These are phyloP conservation scores for Yarrowia bubula DNA, from an alignment of 805 yeast species.

Conservation along the genomic window DNA sequence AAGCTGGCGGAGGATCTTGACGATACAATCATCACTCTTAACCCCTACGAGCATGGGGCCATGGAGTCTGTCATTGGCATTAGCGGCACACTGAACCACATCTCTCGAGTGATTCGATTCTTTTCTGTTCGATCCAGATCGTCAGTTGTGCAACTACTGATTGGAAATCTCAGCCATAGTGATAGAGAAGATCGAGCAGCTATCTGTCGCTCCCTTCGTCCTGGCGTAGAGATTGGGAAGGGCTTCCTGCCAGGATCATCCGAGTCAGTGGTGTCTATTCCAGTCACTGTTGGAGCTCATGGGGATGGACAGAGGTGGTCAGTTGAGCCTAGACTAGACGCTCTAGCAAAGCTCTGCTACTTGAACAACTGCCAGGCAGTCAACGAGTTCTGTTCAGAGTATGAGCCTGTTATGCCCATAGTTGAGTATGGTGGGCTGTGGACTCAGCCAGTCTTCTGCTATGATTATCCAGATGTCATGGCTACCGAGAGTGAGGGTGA, in stretches of 20 bases:
- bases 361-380: neutral
- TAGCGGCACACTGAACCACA: neutral
- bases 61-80: neutral
- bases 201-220: neutral
- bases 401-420: neutral
- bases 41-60: neutral
- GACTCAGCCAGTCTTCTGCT: neutral
- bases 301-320: neutral
- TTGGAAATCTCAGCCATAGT: neutral
- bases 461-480: neutral
- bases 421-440: slow-evolving; percentile 18
- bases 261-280: slow-evolving; percentile 3
- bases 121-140: neutral
- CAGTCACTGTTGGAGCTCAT: neutral
- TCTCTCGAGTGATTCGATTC: slow-evolving; percentile 7
- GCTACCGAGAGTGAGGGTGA: neutral
- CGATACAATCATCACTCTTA: neutral
- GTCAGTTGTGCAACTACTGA: neutral
- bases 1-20: neutral
- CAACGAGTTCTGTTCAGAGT: neutral
- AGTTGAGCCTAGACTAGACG: slow-evolving; percentile 4
- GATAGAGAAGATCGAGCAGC: neutral
- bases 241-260: neutral
- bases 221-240: neutral
- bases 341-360: slow-evolving; percentile 8